phyloP scores from a whole-genome alignment of 2,329 filamentous ascomycete species.

The Colletotrichum lentis region DNA sequence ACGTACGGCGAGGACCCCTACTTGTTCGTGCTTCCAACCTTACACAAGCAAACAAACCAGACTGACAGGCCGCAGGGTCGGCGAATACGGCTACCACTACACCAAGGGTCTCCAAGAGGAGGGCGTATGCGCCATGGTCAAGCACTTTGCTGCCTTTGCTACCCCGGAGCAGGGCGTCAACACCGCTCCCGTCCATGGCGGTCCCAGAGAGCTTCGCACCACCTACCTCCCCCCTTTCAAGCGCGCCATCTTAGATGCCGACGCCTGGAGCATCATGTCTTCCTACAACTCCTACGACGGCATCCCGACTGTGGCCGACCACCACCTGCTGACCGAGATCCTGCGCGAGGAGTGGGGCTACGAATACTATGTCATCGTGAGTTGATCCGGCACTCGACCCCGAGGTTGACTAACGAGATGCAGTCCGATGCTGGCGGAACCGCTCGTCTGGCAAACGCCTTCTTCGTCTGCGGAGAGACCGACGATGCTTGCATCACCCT shows the following conservation, averaged over 20 bases:
- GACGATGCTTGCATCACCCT: constrained; percentile 72
- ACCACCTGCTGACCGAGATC: constrained; percentile 72
- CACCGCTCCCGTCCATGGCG: constrained; percentile 65
- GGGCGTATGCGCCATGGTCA: constrained; percentile 75
- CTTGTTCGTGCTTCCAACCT: constrained; percentile 50
- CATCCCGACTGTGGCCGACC: constrained; percentile 71
- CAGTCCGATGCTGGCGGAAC: constrained; percentile 72
- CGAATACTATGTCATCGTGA: constrained; percentile 67
- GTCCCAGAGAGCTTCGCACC: constrained; percentile 62
- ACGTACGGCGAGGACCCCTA: constrained; percentile 75
- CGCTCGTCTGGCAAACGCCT: constrained; percentile 70
- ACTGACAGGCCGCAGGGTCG: constrained; percentile 51
- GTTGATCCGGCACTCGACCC: background rate
- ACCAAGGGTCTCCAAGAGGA: constrained; percentile 67
- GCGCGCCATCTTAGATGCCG: constrained; percentile 74
- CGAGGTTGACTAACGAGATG: background rate
- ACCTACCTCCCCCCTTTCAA: constrained; percentile 70
- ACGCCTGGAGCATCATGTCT: constrained; percentile 75
- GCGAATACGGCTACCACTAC: constrained; percentile 70
- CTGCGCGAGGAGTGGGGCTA: constrained; percentile 77
- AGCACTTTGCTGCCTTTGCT: constrained; percentile 77
- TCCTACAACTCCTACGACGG: constrained; percentile 80
- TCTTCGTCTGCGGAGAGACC: constrained; percentile 69
- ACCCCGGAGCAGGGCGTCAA: constrained; percentile 77
- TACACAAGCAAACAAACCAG: too few relatives aligned